A percentile compares a stretch with the other conserved stretches of the same genome.
These are phyloP conservation scores for Globisporangium echinulatum DNA, from an alignment of 352 stramenopile species.

Conservation along the genomic window DNA sequence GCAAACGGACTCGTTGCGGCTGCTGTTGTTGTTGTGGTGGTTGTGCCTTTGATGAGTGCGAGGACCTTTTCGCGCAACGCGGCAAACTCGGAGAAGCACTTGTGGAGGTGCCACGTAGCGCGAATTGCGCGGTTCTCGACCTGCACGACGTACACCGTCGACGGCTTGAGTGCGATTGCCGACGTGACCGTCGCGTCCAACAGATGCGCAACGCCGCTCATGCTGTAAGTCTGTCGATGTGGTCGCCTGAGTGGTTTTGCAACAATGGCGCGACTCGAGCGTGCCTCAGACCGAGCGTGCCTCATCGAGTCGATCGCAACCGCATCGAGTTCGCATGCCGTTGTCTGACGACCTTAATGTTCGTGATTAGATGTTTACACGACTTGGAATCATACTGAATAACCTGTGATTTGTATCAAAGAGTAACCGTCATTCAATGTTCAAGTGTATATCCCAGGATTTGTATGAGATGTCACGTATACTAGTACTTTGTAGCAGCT, in stretches of 20 bases:
- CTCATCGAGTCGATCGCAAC: too few relatives aligned
- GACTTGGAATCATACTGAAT: too few relatives aligned
- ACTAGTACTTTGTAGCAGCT: too few relatives aligned
- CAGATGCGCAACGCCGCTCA: constrained; percentile 37
- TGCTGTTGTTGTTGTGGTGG: constrained; percentile 1
- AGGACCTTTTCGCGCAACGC: constrained; percentile 66
- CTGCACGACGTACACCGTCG: constrained; percentile 65
- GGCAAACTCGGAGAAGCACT: constrained; percentile 73
- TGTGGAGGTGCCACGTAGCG: constrained; percentile 53
- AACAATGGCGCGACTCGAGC: constrained; percentile 1
- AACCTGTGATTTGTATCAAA: too few relatives aligned
- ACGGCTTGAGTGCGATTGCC: constrained; percentile 61
- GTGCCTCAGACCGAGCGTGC: too few relatives aligned
- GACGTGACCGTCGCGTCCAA: constrained; percentile 61
- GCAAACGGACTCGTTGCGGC: neutral
- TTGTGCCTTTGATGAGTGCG: constrained; percentile 43
- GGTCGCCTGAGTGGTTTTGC: constrained; percentile 2
- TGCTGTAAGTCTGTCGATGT: constrained; percentile 6
- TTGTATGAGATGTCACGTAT: too few relatives aligned
- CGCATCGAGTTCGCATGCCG: too few relatives aligned
- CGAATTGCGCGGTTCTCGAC: constrained; percentile 40
- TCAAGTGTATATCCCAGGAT: too few relatives aligned
- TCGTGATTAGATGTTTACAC: too few relatives aligned
- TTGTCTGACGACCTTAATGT: too few relatives aligned
- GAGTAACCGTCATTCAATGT: too few relatives aligned